phyloP scores from a whole-genome alignment of 2,329 filamentous ascomycete genomes.

The Fusarium sp. region DNA sequence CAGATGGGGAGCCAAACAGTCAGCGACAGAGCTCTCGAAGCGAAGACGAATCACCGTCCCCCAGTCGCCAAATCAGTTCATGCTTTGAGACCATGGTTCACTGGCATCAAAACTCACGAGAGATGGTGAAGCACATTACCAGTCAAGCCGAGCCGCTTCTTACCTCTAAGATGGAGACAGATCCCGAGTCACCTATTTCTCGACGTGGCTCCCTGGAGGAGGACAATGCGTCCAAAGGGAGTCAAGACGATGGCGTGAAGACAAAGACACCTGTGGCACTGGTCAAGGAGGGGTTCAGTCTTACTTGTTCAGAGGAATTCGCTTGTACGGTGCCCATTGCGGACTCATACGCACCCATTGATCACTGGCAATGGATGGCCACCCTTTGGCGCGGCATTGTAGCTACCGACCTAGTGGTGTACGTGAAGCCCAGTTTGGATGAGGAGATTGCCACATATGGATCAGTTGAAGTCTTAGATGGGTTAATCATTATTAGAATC shows the following conservation, averaged over 20 bases:
- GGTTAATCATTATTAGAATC: slow-evolving; percentile 67
- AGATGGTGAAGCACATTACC: slow-evolving; percentile 70
- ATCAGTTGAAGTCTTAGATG: slow-evolving; percentile 67
- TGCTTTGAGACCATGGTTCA: slow-evolving; percentile 76
- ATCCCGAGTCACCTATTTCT: slow-evolving; percentile 12
- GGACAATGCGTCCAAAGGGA: slow-evolving; percentile 4
- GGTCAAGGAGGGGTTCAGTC: slow-evolving; percentile 81
- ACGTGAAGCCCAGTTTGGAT: slow-evolving; percentile 61
- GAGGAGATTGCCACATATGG: slow-evolving; percentile 55
- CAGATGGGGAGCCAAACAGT: slow-evolving; percentile 22
- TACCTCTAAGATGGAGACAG: slow-evolving; percentile 20
- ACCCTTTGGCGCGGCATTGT: slow-evolving; percentile 90
- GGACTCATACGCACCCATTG: slow-evolving; percentile 82
- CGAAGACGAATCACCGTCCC: slow-evolving; percentile 30
- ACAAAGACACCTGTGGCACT: slow-evolving; percentile 75
- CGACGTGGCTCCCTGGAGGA: slow-evolving; percentile 28
- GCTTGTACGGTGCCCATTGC: slow-evolving; percentile 79
- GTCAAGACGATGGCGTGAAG: slow-evolving; percentile 19
- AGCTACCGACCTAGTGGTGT: slow-evolving; percentile 83
- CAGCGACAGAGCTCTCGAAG: slow-evolving; percentile 22
- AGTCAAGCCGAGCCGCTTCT: slow-evolving; percentile 18
- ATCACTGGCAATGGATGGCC: slow-evolving; percentile 98
- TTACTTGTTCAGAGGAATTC: slow-evolving; percentile 81
- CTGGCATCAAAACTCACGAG: slow-evolving; percentile 81
- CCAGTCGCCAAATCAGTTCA: slow-evolving; percentile 60